phyloP scores from a whole-genome alignment of 192 early-diverging fungal genomes.

The Coemansia sp. region DNA sequence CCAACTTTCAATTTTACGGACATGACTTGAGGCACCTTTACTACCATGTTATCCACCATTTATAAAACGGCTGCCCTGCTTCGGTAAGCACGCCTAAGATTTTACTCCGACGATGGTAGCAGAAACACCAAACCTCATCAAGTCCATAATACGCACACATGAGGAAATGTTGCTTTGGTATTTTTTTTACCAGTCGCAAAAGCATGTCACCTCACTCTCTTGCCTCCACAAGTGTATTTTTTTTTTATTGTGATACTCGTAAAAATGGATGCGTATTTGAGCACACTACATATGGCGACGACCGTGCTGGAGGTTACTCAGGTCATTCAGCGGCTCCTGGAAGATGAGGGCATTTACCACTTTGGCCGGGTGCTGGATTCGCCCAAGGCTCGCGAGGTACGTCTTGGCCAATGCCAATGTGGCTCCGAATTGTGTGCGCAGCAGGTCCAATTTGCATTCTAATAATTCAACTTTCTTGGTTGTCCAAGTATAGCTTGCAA shows the following conservation, averaged over 20 bases:
- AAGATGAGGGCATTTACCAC: slow-evolving; percentile 32
- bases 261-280: slow-evolving; percentile 2
- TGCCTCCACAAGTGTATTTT: not conserved
- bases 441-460: not conserved
- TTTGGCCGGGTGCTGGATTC: slow-evolving; percentile 39
- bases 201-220: no score
- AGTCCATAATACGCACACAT: no score
- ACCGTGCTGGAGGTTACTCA: not conserved
- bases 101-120: no score
- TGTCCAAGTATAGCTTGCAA: slow-evolving; percentile 20
- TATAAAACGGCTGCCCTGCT: no score
- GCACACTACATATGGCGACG: not conserved
- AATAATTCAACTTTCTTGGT: not conserved
- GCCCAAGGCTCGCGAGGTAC: slow-evolving; percentile 28
- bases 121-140: no score
- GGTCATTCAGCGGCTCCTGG: slow-evolving; percentile 24
- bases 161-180: no score
- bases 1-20: no score
- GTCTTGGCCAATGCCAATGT: not conserved
- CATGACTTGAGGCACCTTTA: no score
- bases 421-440: not conserved
- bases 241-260: not conserved
- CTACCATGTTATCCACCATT: no score
- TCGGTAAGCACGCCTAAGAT: no score
- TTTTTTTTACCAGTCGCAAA: no score